Evolutionary conservation across 2,329 filamentous ascomycete genomes (phyloP), one percentile per base, ranked within the genome.

Genomic region (Mariannaea elegans): DNA sequence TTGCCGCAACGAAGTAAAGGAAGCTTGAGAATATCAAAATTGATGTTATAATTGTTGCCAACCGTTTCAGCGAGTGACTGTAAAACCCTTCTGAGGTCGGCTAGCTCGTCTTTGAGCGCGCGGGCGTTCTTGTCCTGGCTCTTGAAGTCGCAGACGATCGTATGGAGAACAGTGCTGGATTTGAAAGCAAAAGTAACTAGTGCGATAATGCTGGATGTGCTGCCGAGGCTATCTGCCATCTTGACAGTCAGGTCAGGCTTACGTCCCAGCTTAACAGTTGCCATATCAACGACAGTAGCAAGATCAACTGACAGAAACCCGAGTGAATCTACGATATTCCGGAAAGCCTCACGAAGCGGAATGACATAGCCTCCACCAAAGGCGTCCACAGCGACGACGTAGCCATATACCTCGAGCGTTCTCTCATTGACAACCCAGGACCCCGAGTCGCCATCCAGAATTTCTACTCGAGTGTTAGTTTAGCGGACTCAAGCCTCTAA

Each of bases 1-100:
- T 59, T 53, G n/a, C 77, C 75, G 62, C 78, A 82, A 59, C 75
- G 75, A 48, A 70, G 67, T 32, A 82, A 64, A 53, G 79, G 78
- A 56, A 78, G 38, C 32, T 62, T 56, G 13, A 70, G 63, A 42
- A 50, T 45, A 1, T 64, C 45, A 32, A 70, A 65, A 12, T 63
- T 56, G 13, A 65, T 27, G 0, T 57, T 48, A 9, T 46, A 41
- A 36, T 62, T 57, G 19, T 46, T 56, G 29, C 41, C 38, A 46
- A 67, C 51, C 7, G 69, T 62, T 72, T 69, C 62, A 76, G 73
- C 23, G 59, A 67, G 57, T 70, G 65, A 52, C 75, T 68, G 41
- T 73, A 81, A 64, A 47, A 80, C 77, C 27, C 59, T 72, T 46
- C 61, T 75, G n/a, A 81, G 65, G 46, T 74, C 75, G 53, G 73